Evolutionary conservation across 73 alveolate species (phyloP).

Genomic region (Stentor roeselii): DNA sequence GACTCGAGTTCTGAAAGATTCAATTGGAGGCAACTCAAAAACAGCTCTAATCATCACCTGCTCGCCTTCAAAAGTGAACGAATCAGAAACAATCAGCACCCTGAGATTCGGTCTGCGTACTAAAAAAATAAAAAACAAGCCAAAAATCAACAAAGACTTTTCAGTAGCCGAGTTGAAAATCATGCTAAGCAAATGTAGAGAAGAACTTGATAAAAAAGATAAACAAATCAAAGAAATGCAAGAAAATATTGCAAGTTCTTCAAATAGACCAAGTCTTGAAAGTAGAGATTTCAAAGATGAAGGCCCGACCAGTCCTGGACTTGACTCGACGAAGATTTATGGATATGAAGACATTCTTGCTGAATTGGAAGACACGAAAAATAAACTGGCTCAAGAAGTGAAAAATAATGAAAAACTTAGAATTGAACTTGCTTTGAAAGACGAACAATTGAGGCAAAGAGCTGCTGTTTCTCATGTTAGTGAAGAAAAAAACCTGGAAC

Average conservation of each 20-base stretch:
- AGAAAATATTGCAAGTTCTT: conserved; percentile 45
- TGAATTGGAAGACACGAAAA: conserved; percentile 49
- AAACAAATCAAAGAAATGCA: conserved; percentile 58
- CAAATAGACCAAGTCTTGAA: not conserved
- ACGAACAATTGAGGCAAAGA: conserved; percentile 27
- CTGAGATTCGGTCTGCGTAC: conserved; percentile 98
- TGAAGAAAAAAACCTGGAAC: no score
- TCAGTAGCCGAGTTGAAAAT: conserved; percentile 95
- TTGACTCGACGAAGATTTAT: conserved; percentile 54
- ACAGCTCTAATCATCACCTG: conserved; percentile 96
- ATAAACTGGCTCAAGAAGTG: conserved; percentile 9
- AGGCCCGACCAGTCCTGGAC: not conserved
- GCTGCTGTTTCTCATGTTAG: not conserved
- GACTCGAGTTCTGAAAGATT: conserved; percentile 92
- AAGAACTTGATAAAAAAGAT: conserved; percentile 77
- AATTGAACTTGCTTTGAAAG: not conserved
- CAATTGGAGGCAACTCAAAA: conserved; percentile 98
- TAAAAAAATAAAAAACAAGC: conserved; percentile 92
- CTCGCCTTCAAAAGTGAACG: conserved; percentile 95
- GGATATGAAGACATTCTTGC: conserved; percentile 60
- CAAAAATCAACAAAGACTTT: conserved; percentile 96
- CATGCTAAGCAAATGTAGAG: conserved; percentile 84
- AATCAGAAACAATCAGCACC: conserved; percentile 95
- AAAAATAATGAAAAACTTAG: conserved; percentile 30
- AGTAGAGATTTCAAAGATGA: not conserved